Base-by-base conservation (phyloP, 176 grass and related monocot species). In the Elaeis guineensis region DNA sequence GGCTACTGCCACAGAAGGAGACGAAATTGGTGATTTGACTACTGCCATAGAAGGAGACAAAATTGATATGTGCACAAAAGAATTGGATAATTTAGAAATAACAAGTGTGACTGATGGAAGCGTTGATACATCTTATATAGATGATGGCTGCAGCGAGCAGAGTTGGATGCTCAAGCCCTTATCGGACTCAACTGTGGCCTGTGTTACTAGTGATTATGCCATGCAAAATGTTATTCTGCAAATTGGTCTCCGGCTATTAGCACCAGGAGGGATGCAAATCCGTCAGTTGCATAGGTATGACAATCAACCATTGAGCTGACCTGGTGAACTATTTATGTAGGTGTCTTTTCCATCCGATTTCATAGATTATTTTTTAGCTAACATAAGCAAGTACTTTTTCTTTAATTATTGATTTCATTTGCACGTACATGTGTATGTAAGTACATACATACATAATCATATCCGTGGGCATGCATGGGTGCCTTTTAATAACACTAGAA, bases 141-240 rank as follows among this genome's bases (percentile, higher is more conserved):
- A 86, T 73, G 84, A 86, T 66, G 69, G 70, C 14, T 83, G 79
- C 65, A 90, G 86, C 5, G 92, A 88, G 62, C 93, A 98, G 59
- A 98, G 84, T 63, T 98, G 87, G 93, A 54, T 64, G 6, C 73
- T 92, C 21, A 89, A 79, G 67, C 86, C 93, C 54, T 86, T 98
- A 78, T 98, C 93, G 12, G 87, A 98, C 75, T 98, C 93, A 4
- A 89, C 78, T 71, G 67, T 98, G 26, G 93, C 93, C 1, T 98
- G 93, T 61, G 53, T 89, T 66, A 98, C 93, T 32, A 80, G 83
- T 69, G 93, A 98, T 25, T 98, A 85, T 62, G 93, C 93, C 29
- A 98, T 98, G 93, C 93, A 98, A 74, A 98, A 98, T 72, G 94
- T 98, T 77, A 75, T 98, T 56, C 60, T 98, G 52, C 94, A 93